Evolutionary conservation across 2,329 filamentous ascomycete genomes (phyloP).

Genomic region (Colletotrichum kahawae): DNA sequence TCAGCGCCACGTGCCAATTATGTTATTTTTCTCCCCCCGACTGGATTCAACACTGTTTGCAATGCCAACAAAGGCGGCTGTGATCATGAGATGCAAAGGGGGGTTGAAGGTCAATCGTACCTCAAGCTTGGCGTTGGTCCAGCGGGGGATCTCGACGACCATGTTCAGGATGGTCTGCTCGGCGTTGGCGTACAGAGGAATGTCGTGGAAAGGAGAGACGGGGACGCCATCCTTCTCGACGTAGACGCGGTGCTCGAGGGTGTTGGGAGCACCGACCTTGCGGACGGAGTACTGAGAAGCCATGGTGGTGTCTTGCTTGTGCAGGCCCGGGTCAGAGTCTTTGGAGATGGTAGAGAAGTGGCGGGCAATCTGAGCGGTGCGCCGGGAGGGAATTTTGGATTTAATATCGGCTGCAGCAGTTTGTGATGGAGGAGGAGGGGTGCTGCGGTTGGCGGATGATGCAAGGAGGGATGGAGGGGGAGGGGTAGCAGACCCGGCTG

Average conservation of each 20-base stretch:
- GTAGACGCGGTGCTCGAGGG: conserved; percentile 95
- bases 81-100: conserved; percentile 6
- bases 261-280: conserved; percentile 90
- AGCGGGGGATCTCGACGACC: conserved; percentile 98
- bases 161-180: conserved; percentile 98
- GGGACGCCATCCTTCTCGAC: conserved; percentile 96
- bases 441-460: conserved; percentile 25
- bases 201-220: conserved; percentile 97
- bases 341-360: conserved; percentile 50
- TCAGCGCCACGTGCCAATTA: background rate
- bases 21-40: background rate
- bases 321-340: conserved; percentile 23
- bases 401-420: conserved; percentile 20
- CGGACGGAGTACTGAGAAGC: conserved; percentile 75
- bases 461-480: conserved; percentile 34
- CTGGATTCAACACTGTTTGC: background rate
- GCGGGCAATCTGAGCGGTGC: conserved; percentile 60
- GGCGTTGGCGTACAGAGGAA: conserved; percentile 96
- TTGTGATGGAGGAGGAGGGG: conserved; percentile 14
- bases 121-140: conserved; percentile 99
- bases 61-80: background rate
- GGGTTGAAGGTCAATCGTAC: conserved; percentile 56
- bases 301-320: conserved; percentile 49
- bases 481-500: conserved; percentile 29
- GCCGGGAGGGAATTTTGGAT: conserved; percentile 52